These are phyloP conservation scores for Canariomyces notabilis DNA, from an alignment of 2,329 filamentous ascomycete species.

Conservation along the genomic window DNA sequence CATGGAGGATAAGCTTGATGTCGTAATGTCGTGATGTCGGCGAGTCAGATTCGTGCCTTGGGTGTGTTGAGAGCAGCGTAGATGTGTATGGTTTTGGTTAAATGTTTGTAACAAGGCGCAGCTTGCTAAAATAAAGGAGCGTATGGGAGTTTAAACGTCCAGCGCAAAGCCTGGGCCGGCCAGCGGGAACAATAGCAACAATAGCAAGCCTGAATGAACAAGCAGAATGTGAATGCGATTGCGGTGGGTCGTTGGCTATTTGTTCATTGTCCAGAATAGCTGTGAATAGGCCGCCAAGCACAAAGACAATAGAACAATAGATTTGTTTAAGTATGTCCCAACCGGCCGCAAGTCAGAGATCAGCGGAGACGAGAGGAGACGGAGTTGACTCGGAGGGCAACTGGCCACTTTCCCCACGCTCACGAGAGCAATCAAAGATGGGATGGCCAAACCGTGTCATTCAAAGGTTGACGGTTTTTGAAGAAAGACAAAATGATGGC, in stretches of 20 bases:
- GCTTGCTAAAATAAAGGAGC: not conserved
- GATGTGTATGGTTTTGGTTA: not conserved
- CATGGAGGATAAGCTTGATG: not conserved
- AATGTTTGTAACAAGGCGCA: not conserved
- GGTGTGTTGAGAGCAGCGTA: not conserved
- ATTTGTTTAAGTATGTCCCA: not conserved
- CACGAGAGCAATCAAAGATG: not conserved
- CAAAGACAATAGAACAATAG: conserved; percentile 2
- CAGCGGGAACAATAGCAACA: conserved; percentile 8
- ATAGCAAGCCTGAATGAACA: not conserved
- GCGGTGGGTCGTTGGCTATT: conserved; percentile 1
- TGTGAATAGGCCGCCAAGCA: conserved; percentile 1
- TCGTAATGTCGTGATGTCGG: not conserved
- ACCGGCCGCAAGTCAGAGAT: no score
- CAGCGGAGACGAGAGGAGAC: not conserved
- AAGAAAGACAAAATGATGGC: no score
- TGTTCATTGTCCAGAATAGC: conserved; percentile 2
- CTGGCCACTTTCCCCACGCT: not conserved
- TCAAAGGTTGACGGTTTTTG: no score
- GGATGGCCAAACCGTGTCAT: no score
- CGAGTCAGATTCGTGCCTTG: not conserved
- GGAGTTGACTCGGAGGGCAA: not conserved
- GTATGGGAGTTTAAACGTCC: not conserved
- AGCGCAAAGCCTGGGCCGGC: conserved; percentile 1
- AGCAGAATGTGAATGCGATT: not conserved